phyloP scores from a whole-genome alignment of 148 eudicot genomes.

The Vaccinium darrowii region DNA sequence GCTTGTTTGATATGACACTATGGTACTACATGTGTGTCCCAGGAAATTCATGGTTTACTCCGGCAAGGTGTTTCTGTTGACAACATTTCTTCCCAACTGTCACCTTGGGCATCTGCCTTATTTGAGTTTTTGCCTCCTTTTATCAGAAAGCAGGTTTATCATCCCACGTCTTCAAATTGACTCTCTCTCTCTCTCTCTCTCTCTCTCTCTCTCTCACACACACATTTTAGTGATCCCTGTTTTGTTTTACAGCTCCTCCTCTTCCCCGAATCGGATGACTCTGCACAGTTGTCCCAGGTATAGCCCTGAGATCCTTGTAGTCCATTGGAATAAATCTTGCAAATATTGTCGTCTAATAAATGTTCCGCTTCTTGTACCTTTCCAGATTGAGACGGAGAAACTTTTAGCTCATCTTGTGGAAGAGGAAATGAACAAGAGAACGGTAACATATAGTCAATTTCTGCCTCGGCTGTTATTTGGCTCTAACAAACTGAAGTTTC shows the following conservation, averaged over 20 bases:
- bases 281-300: slow-evolving; percentile 98
- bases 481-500: not conserved
- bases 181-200: not conserved
- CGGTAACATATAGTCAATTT: slow-evolving; percentile 38
- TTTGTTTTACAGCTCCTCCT: slow-evolving; percentile 74
- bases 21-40: slow-evolving; percentile 23
- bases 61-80: slow-evolving; percentile 80
- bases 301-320: slow-evolving; percentile 10
- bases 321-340: not conserved
- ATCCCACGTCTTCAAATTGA: slow-evolving; percentile 10
- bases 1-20: slow-evolving; percentile 5
- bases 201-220: too few relatives aligned
- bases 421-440: slow-evolving; percentile 87
- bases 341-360: not conserved
- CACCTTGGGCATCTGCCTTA: slow-evolving; percentile 99
- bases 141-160: slow-evolving; percentile 72
- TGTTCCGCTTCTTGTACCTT: slow-evolving; percentile 7
- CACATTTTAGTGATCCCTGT: not conserved
- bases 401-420: slow-evolving; percentile 93
- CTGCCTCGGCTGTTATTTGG: not conserved
- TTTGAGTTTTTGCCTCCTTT: slow-evolving; percentile 91
- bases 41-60: slow-evolving; percentile 91
- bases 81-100: slow-evolving; percentile 73
- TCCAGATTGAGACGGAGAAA: slow-evolving; percentile 97
- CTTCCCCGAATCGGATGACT: slow-evolving; percentile 96